Evolutionary conservation across 257 asterid genomes (phyloP).

Genomic region (Solanum virginianum): DNA sequence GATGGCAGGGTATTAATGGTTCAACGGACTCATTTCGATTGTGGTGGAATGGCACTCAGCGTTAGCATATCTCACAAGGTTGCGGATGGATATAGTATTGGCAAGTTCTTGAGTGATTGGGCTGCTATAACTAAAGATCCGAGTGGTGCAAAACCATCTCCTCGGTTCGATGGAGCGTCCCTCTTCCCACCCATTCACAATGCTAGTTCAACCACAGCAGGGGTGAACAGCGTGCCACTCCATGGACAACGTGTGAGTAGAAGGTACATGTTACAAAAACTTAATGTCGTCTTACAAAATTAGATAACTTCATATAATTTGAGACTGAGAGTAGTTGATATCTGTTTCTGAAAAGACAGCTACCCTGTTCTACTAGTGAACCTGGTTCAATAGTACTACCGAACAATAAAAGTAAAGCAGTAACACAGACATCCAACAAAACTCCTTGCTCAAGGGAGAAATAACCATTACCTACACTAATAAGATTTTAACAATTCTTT

Average conservation of each 20-base stretch:
- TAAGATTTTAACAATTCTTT: too few relatives aligned
- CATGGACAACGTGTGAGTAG: neutral
- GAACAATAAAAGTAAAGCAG: too few relatives aligned
- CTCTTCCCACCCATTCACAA: neutral
- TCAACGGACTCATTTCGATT: neutral
- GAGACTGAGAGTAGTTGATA: too few relatives aligned
- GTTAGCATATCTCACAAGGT: neutral
- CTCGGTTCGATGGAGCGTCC: neutral
- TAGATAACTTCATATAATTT: neutral
- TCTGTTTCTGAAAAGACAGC: too few relatives aligned
- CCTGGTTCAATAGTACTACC: too few relatives aligned
- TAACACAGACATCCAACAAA: too few relatives aligned
- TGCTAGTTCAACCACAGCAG: neutral
- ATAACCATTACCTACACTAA: too few relatives aligned
- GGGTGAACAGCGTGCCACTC: neutral
- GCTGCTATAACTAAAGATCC: neutral
- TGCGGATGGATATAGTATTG: neutral
- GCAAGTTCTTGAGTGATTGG: neutral
- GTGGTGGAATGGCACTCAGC: neutral
- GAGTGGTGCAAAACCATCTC: neutral
- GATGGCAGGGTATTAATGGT: neutral
- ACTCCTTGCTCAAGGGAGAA: too few relatives aligned
- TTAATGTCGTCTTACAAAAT: too few relatives aligned
- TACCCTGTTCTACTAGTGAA: too few relatives aligned
- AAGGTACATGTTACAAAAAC: neutral